Conservation (phyloP, 768 basidiomycete genomes). For the Mycena floridula region DNA sequence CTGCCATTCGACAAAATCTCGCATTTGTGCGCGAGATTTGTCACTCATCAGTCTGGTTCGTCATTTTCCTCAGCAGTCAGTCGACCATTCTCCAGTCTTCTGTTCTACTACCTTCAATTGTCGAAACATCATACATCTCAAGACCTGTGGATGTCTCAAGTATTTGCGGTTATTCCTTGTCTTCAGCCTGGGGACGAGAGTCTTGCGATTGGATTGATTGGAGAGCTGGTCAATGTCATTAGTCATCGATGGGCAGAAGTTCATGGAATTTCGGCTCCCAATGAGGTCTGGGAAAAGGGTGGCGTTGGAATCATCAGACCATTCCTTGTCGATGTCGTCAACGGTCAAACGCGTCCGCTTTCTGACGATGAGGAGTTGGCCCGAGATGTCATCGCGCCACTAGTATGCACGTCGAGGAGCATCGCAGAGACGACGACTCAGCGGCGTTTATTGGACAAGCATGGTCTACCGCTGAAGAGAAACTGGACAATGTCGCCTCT, state of each 20-base stretch:
- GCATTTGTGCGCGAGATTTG: constrained; percentile 40
- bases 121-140: constrained; percentile 45
- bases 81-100: constrained; percentile 50
- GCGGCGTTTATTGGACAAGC: constrained; percentile 25
- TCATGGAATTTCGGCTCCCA: constrained; percentile 30
- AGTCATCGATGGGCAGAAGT: constrained; percentile 34
- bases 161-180: constrained; percentile 46
- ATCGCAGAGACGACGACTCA: constrained; percentile 55
- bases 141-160: constrained; percentile 64
- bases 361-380: not conserved
- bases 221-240: constrained; percentile 30
- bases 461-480: constrained; percentile 39
- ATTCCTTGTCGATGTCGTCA: constrained; percentile 45
- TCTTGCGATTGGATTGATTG: constrained; percentile 35
- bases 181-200: constrained; percentile 76
- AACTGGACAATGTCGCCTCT: constrained; percentile 72
- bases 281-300: constrained; percentile 42
- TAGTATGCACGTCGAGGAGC: constrained; percentile 43
- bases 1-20: constrained; percentile 57
- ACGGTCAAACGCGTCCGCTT: constrained; percentile 1
- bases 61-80: constrained; percentile 25
- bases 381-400: constrained; percentile 38
- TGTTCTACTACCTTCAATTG: constrained; percentile 51
- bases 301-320: constrained; percentile 49
- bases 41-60: constrained; percentile 46